phyloP scores from a whole-genome alignment of 805 yeast genomes.

The Pichia scutulata region DNA sequence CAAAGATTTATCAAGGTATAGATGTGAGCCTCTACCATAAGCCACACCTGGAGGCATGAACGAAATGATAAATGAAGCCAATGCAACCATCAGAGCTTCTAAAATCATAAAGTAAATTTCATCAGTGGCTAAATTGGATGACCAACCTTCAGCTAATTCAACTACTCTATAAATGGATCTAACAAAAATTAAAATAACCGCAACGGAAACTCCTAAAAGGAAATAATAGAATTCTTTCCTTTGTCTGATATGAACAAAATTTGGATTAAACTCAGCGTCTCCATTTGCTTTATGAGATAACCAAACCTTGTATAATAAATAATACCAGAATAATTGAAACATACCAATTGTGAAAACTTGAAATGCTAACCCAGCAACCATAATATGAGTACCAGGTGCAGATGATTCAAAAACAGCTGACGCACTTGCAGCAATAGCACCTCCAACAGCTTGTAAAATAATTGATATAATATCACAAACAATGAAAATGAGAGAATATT shows the following conservation, averaged over 20 bases:
- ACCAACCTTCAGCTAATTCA: conserved; percentile 70
- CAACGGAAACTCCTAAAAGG: conserved; percentile 37
- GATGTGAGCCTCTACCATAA: conserved; percentile 28
- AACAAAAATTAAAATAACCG: conserved; percentile 48
- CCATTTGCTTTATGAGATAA: conserved; percentile 21
- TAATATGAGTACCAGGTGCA: conserved; percentile 49
- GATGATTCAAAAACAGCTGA: conserved; percentile 27
- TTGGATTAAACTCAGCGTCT: conserved; percentile 29
- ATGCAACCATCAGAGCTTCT: conserved; percentile 55
- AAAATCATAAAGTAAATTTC: conserved; percentile 53
- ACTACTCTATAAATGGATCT: conserved; percentile 69
- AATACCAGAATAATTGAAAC: conserved; percentile 44
- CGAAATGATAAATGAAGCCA: conserved; percentile 41
- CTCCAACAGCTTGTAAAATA: conserved; percentile 67
- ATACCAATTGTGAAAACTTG: conserved; percentile 66
- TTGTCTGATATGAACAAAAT: conserved; percentile 30
- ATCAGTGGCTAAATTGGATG: conserved; percentile 52
- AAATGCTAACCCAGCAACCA: conserved; percentile 72
- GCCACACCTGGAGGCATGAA: conserved; percentile 59
- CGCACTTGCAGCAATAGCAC: conserved; percentile 57
- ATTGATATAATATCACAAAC: conserved; percentile 58
- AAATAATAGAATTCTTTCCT: conserved; percentile 33
- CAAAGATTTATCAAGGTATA: conserved; percentile 14
- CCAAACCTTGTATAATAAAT: conserved; percentile 38
- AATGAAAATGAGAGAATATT: conserved; percentile 58